Evolutionary conservation across 2,329 filamentous ascomycete species (phyloP).

Genomic region (Ustulina deusta): DNA sequence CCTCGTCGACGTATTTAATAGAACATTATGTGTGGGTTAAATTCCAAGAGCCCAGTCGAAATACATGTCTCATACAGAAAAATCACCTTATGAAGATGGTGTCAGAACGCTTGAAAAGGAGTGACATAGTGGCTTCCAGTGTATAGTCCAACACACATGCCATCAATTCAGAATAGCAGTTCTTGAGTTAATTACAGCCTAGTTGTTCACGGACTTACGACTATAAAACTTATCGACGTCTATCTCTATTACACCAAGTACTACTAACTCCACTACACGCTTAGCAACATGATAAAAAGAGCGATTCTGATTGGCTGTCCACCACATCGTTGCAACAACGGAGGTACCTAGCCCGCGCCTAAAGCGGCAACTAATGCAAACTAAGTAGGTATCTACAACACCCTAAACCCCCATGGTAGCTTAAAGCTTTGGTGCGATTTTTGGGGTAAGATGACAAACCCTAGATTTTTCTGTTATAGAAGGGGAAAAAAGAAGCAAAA

Average conservation of each 20-base stretch:
- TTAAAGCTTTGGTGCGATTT: background rate
- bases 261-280: background rate
- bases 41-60: too few species aligned
- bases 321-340: slow-evolving; percentile 16
- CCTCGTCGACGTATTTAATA: too few species aligned
- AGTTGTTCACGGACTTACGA: background rate
- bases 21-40: too few species aligned
- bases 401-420: slow-evolving; percentile 17
- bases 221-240: background rate
- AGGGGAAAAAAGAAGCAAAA: background rate
- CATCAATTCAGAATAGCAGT: too few species aligned
- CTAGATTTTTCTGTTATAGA: background rate
- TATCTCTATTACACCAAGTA: background rate
- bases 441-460: slow-evolving; percentile 4
- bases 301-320: slow-evolving; percentile 17
- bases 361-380: slow-evolving; percentile 11
- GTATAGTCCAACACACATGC: too few species aligned
- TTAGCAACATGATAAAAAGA: background rate
- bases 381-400: slow-evolving; percentile 3
- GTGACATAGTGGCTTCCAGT: too few species aligned
- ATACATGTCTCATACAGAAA: too few species aligned
- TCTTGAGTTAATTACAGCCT: background rate
- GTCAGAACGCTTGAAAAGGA: too few species aligned
- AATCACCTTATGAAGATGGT: too few species aligned
- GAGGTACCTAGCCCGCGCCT: slow-evolving; percentile 32